A percentile compares a stretch with the other conserved stretches of the same genome.
Evolutionary conservation across 176 grass and related monocot genomes (phyloP).

Genomic region (Triticum dicoccoides): DNA sequence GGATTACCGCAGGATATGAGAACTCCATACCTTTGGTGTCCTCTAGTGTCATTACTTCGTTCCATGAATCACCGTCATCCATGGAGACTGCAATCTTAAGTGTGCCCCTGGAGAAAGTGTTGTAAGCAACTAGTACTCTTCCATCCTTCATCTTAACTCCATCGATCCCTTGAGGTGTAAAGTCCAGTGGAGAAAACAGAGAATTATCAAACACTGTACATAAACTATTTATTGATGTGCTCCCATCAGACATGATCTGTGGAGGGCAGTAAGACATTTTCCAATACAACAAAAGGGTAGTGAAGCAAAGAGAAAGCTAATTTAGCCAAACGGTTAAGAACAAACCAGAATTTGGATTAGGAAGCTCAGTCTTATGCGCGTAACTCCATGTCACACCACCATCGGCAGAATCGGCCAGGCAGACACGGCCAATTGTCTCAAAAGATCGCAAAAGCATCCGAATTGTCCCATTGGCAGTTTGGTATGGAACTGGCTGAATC

Average conservation of each 20-base stretch:
- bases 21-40: conserved; percentile 52
- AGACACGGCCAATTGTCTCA: conserved; percentile 51
- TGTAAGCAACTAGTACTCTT: conserved; percentile 51
- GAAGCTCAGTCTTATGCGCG: conserved; percentile 58
- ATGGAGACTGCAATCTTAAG: conserved; percentile 49
- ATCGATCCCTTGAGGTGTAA: conserved; percentile 47
- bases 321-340: background rate
- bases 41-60: conserved; percentile 48
- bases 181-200: background rate
- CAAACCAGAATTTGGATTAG: conserved; percentile 89
- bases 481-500: conserved; percentile 92
- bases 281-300: background rate
- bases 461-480: conserved; percentile 58
- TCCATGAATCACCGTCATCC: conserved; percentile 55
- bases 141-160: conserved; percentile 68
- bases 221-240: background rate
- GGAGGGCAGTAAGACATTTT: background rate
- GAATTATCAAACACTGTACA: conserved; percentile 6
- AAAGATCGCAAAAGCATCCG: conserved; percentile 84
- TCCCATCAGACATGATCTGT: background rate
- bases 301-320: conserved; percentile 1
- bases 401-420: conserved; percentile 59
- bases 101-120: conserved; percentile 52
- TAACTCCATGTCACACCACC: conserved; percentile 78
- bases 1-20: conserved; percentile 58